phyloP scores from a whole-genome alignment of 176 grass and related monocot genomes.

The Puccinellia tenuiflora region DNA sequence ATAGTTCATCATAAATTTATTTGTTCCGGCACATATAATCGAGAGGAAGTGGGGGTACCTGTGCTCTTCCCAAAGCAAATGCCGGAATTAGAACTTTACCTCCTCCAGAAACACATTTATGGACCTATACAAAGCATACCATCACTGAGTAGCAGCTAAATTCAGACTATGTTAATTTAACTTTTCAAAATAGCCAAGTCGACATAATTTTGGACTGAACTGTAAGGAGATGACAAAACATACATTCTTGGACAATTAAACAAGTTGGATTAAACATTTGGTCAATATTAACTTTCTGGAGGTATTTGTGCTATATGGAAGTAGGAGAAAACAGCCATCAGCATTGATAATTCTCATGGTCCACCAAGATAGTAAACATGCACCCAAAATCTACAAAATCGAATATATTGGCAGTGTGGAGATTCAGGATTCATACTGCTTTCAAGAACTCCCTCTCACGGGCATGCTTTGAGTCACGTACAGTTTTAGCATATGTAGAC shows the following conservation, averaged over 20 bases:
- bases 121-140: constrained; percentile 50
- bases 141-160: not conserved
- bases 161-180: constrained; percentile 1
- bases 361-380: constrained; percentile 7
- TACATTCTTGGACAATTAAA: too few relatives aligned
- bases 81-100: constrained; percentile 97
- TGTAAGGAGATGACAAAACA: not conserved
- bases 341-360: not conserved
- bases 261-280: not conserved
- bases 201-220: not conserved
- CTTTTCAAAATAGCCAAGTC: not conserved
- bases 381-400: not conserved
- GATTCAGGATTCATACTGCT: constrained; percentile 50
- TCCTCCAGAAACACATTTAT: constrained; percentile 84
- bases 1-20: not conserved
- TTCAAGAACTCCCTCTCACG: constrained; percentile 90
- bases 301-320: constrained; percentile 1
- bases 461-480: constrained; percentile 83
- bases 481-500: constrained; percentile 95
- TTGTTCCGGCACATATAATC: not conserved
- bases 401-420: not conserved
- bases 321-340: not conserved
- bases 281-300: not conserved
- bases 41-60: constrained; percentile 35
- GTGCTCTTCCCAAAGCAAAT: constrained; percentile 97